Evolutionary conservation across 805 yeast species (phyloP).

Genomic region (Martiniozyma abietophila): DNA sequence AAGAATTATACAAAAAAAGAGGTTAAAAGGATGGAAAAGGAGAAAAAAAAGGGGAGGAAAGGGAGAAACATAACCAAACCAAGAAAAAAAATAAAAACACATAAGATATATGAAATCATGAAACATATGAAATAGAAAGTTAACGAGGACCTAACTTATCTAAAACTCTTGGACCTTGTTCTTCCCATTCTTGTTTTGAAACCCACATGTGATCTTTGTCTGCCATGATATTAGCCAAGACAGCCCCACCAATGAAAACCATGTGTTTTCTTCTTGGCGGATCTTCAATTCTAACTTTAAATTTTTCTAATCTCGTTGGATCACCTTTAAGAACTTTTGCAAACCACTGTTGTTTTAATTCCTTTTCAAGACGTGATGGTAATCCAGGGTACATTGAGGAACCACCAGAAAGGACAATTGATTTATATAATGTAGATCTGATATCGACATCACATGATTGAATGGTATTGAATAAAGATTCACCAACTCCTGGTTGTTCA

Average conservation of each 20-base stretch:
- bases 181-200: slow-evolving; percentile 94
- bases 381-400: slow-evolving; percentile 98
- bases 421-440: slow-evolving; percentile 78
- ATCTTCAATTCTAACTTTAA: slow-evolving; percentile 94
- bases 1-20: too few species aligned
- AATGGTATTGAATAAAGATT: slow-evolving; percentile 80
- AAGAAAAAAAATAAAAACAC: too few species aligned
- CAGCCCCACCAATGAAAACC: slow-evolving; percentile 99
- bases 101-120: too few species aligned
- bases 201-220: slow-evolving; percentile 99
- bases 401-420: slow-evolving; percentile 94
- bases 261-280: slow-evolving; percentile 98
- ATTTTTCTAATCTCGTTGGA: slow-evolving; percentile 76
- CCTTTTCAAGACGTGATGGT: slow-evolving; percentile 92
- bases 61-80: too few species aligned
- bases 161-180: slow-evolving; percentile 81
- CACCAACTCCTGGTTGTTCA: slow-evolving; percentile 97
- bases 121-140: too few species aligned
- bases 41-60: too few species aligned
- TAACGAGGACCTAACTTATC: slow-evolving; percentile 88
- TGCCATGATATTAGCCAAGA: slow-evolving; percentile 94
- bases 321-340: slow-evolving; percentile 82
- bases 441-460: slow-evolving; percentile 94
- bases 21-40: too few species aligned
- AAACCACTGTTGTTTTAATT: slow-evolving; percentile 92